Percentiles rank a stretch among this genome's conserved stretches.
phyloP scores from a whole-genome alignment of 2,329 filamentous ascomycete species.

The Hymenoscyphus linearis region DNA sequence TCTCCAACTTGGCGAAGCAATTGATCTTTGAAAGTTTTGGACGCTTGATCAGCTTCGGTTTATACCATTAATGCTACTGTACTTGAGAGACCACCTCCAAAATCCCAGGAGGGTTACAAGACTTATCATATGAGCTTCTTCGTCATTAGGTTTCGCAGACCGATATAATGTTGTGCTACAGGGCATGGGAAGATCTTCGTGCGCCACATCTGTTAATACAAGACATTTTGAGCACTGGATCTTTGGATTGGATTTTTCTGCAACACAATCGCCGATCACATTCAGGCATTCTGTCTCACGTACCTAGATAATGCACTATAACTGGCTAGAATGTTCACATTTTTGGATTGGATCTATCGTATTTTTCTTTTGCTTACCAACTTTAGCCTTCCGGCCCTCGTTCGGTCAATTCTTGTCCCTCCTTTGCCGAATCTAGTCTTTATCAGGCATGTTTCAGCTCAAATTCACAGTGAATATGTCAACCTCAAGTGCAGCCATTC shows the following conservation, averaged over 20 bases:
- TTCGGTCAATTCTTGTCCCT: background rate
- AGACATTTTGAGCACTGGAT: background rate
- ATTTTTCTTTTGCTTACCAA: background rate
- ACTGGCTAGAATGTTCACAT: background rate
- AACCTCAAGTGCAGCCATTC: constrained; percentile 10
- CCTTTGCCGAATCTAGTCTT: background rate
- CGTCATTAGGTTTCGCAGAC: background rate
- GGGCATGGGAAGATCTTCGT: background rate
- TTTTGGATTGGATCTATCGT: background rate
- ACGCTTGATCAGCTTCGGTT: background rate
- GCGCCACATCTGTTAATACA: background rate
- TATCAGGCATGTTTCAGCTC: background rate
- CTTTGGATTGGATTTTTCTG: background rate
- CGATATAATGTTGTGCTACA: background rate
- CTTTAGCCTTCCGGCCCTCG: background rate
- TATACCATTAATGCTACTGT: background rate
- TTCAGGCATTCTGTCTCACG: background rate
- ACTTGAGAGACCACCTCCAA: background rate
- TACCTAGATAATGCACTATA: background rate
- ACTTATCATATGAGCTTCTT: background rate
- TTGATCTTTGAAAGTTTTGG: background rate
- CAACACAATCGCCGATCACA: background rate
- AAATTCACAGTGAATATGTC: constrained; percentile 31
- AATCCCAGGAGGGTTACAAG: background rate
- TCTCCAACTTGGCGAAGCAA: background rate